Base-by-base conservation (phyloP, 2,329 filamentous ascomycete species). In the Aspergillus puulaauensis region DNA sequence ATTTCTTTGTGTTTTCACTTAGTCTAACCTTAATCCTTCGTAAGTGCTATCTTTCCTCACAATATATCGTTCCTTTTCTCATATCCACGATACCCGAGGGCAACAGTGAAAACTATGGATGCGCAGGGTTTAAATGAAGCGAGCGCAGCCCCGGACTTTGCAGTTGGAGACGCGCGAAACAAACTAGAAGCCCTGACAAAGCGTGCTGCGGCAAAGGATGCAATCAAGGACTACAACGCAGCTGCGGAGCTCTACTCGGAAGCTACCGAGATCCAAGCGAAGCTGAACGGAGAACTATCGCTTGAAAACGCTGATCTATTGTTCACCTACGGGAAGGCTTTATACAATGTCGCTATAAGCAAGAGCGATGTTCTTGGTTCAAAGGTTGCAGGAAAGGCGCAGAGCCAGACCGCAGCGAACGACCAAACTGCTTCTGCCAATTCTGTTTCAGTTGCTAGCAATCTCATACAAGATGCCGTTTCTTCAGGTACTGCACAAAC, bases 311-410 rank as follows among this genome's bases (percentile, higher is more conserved):
- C 93, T 51, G 93, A 98, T 72, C 85, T 99, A 47, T 85, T 98
- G 19, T 99, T 96, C 75, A 85, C 92, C 63, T 99, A 99, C 76
- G 95, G 95, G 14, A 90, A 93, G 71, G 91, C 91, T 56, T 80
- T 99, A 19, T 98, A 96, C 82, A 93, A 93, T 74, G 90, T 98
- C 59, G 95, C 93, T 31, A 90, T 98, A 73, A 88, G 86, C 73
- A 96, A 96, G 76, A 97, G 92, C 71, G 93, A 98, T 70, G 93
- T 99, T 23, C 82, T 99, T 37, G 95, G 95, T 57, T 90, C 90
- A 35, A 90, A 89, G 69, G 89, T 93, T 19, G 83, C 84, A 14
- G 78, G 82, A 2, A 81, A 82, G 45, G 78, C 81, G 74, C 84
- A 71, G 77, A 82, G 69, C 76, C 86, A 75, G 78, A 80, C 70